A percentile compares a stretch with the other conserved stretches of the same genome.
Conservation (phyloP, 139 green algal species). For the Diplosphaera chodatii region DNA sequence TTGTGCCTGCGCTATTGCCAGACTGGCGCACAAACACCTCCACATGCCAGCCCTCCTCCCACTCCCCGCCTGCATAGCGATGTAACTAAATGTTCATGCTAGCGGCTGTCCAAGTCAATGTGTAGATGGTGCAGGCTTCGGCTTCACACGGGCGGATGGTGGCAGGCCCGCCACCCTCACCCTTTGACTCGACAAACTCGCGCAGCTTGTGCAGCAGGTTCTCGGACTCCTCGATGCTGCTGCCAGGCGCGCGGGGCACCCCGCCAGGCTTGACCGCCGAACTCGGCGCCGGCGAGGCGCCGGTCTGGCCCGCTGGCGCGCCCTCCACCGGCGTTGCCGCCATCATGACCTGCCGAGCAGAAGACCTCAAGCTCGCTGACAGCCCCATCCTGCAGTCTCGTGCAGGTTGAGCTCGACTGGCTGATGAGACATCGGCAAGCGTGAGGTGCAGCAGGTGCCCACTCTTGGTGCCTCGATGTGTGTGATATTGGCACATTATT, state of each 20-base stretch:
- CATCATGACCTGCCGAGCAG: background rate
- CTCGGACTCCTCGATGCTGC: background rate
- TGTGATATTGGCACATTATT: no score
- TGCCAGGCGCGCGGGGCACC: background rate
- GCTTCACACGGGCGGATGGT: no score
- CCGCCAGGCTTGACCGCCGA: background rate
- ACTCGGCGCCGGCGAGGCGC: background rate
- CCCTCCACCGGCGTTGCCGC: background rate
- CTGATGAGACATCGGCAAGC: no score
- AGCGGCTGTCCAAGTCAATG: no score
- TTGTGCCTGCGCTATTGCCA: slow-evolving; percentile 37
- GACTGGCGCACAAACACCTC: slow-evolving; percentile 41
- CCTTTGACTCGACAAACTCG: background rate
- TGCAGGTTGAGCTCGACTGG: no score
- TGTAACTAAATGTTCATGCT: no score
- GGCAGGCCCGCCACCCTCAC: background rate
- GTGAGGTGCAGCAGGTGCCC: no score
- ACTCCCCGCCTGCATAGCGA: slow-evolving; percentile 10
- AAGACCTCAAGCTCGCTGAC: background rate
- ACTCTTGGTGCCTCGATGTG: no score
- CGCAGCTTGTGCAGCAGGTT: background rate
- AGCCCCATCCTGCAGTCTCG: no score
- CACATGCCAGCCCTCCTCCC: slow-evolving; percentile 41
- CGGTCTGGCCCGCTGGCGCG: background rate
- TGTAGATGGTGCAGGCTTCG: no score